Base-by-base conservation (phyloP, 2,329 filamentous ascomycete species). In the Colletotrichum neosansevieriae region DNA sequence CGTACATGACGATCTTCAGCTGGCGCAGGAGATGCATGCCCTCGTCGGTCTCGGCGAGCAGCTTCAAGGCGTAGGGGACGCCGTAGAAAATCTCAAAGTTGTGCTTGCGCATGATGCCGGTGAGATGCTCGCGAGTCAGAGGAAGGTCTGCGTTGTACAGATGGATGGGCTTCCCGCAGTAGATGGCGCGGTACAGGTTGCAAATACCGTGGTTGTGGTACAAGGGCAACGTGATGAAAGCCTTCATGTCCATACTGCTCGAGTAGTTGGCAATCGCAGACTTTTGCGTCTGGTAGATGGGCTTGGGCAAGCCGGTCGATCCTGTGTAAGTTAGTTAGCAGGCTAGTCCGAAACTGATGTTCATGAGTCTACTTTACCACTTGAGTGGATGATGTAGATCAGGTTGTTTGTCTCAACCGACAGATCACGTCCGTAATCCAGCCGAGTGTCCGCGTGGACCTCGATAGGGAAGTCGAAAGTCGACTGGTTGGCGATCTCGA, bases 41-140 rank as follows among this genome's bases (percentile, higher is more conserved):
- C 17, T 84, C 81, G 0, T 85, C 78, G 0, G 83, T 83, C 73
- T 92, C 90, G 0, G 84, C 84, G 1, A 92, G 79, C 0, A 92
- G 77, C 72, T 91, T 91, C 17, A 92, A 75, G 0, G 87, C 85
- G 71, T 91, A 92, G 0, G 90, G 89, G 0, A 92, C 89, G 3
- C 82, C 84, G 64, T 89, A 85, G 36, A 91, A 84, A 19, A 86
- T 84, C 60, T 90, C 82, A 0, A 86, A 81, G 17, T 81, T 70
- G 63, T 82, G 74, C 7, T 74, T 74, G 7, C 76, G 71, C 71
- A 88, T 80, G 11, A 82, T 82, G 5, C 77, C 74, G 2, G 85
- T 75, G 2, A 89, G 76, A 15, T 82, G 79, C n/a, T 80, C 77
- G 2, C 78, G 79, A 0, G 88, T 88, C 3, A 90, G 75, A 0